These are phyloP conservation scores for Diaporthe citri DNA, from an alignment of 2,329 filamentous ascomycete genomes.

Conservation along the genomic window DNA sequence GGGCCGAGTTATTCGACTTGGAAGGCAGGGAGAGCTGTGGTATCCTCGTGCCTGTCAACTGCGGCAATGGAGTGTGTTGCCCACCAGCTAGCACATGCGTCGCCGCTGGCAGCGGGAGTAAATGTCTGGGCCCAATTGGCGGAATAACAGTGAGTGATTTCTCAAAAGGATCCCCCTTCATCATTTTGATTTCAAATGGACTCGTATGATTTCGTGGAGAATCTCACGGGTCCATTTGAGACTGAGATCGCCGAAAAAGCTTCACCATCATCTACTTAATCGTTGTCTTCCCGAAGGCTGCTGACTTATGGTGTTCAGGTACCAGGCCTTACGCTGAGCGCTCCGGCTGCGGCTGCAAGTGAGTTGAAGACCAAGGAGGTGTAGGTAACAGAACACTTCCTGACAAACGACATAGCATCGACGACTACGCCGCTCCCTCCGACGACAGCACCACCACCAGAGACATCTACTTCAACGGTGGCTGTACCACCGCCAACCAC, in stretches of 20 bases:
- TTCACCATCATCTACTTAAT: background rate
- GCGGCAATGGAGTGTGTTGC: slow-evolving; percentile 24
- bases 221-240: background rate
- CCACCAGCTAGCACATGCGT: slow-evolving; percentile 19
- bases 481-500: slow-evolving; percentile 1
- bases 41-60: slow-evolving; percentile 10
- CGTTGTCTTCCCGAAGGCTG: background rate
- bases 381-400: background rate
- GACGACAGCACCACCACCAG: background rate
- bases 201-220: too few relatives aligned
- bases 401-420: slow-evolving; percentile 2
- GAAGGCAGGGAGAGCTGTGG: slow-evolving; percentile 1
- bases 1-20: background rate
- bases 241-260: too few relatives aligned
- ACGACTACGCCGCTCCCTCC: slow-evolving; percentile 7
- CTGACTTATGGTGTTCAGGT: background rate
- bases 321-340: slow-evolving; percentile 15
- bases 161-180: too few relatives aligned
- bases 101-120: slow-evolving; percentile 9
- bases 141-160: slow-evolving; percentile 6
- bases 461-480: background rate
- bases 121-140: background rate
- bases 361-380: background rate
- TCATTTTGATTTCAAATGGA: background rate
- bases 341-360: slow-evolving; percentile 9